phyloP scores from a whole-genome alignment of 345 rosid genomes.

The Luvunga scandens region DNA sequence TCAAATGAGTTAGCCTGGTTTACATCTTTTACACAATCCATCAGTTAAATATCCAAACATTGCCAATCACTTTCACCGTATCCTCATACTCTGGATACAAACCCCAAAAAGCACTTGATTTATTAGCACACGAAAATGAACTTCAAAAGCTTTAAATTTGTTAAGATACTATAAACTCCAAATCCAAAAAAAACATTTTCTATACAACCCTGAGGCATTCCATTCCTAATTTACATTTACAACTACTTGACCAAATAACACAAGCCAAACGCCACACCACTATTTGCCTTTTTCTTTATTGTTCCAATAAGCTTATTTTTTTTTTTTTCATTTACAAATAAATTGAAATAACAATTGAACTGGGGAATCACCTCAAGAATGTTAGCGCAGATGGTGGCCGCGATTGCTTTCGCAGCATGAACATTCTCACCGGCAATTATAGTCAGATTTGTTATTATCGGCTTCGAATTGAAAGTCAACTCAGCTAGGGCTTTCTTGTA shows the following conservation, averaged over 20 bases:
- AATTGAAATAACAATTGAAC: constrained; percentile 40
- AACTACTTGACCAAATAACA: constrained; percentile 13
- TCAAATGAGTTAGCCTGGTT: background rate
- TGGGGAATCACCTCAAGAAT: constrained; percentile 93
- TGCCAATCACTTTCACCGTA: background rate
- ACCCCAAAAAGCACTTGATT: background rate
- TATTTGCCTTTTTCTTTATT: background rate
- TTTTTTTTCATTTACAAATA: constrained; percentile 25
- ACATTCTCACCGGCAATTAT: constrained; percentile 95
- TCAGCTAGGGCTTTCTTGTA: constrained; percentile 85
- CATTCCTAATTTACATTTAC: constrained; percentile 51
- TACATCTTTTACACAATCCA: background rate
- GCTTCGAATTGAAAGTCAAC: constrained; percentile 96
- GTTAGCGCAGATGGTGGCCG: constrained; percentile 70
- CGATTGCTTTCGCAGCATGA: constrained; percentile 81
- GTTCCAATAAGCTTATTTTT: background rate
- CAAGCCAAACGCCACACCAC: background rate
- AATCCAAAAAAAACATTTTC: background rate
- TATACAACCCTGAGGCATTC: constrained; percentile 27
- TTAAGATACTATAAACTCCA: background rate
- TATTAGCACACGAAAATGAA: background rate
- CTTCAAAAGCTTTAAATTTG: background rate
- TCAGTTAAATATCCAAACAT: background rate
- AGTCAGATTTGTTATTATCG: constrained; percentile 91
- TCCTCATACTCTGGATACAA: background rate